Evolutionary conservation across 352 stramenopile genomes (phyloP), one percentile per base, ranked within the genome.

Genomic region (Phytophthora litchii): DNA sequence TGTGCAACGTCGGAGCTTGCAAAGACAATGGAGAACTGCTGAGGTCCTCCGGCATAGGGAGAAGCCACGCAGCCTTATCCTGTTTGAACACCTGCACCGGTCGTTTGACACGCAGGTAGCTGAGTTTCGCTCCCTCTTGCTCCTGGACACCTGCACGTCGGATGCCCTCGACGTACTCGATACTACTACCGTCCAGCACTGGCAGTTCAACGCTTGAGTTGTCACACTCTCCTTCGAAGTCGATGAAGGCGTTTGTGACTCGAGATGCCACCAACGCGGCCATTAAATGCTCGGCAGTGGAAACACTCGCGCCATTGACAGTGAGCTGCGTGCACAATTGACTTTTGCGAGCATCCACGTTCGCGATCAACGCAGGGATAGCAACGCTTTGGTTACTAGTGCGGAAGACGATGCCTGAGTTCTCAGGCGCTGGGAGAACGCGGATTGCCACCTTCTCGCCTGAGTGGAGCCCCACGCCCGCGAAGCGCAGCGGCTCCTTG

Each of bases 261-360:
- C 70, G 59, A 13, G 69, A 55, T 6, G 75, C 78, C 19, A 75
- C 69, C 7, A 90, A 60, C 36, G 78, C 80, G 5, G 83, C 76
- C 76, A 92, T 83, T 9, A 92, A 35, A 36, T 92, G 83, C 53
- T 92, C 83, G n/a, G 75, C 34, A 9, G 83, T 92, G 0, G 70
- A 78, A 4, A 89, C 60, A 20, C 45, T 69, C 4, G 43, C 52
- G 57, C 40, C 68, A 52, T 47, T 57, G 29, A 31, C 32, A 1
- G 38, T 32, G 23, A 92, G 66, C 27, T 81, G 76, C 8, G 82
- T 87, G 67, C 82, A 92, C 32, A 92, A 56, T 54, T 83, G 70
- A 38, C 74, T 79, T 38, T 61, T 68, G 47, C 54, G 54, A 49
- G 59, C 62, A 31, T 86, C 64, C 8, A 89, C 64, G 17, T 78